Evolutionary conservation across 2,329 filamentous ascomycete genomes (phyloP).

Genomic region (Ophiostoma pallidulum): DNA sequence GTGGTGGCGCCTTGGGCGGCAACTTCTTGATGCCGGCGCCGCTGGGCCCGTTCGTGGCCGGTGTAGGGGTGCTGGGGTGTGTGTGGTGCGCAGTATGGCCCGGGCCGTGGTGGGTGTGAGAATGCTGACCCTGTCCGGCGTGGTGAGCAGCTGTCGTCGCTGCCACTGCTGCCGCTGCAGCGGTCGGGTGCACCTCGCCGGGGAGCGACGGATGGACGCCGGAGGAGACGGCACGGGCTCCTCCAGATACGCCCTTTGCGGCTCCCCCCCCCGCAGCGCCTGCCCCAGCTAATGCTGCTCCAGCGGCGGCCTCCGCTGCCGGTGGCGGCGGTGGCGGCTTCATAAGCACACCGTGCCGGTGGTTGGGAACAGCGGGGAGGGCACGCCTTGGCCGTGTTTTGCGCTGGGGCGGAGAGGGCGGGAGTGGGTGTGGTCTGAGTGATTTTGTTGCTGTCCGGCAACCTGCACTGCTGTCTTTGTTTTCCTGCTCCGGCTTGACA

Average conservation of each 20-base stretch:
- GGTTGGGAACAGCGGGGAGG: slow-evolving; percentile 46
- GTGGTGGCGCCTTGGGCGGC: slow-evolving; percentile 19
- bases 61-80: not conserved
- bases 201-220: too few species aligned
- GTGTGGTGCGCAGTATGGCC: not conserved
- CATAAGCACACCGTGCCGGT: slow-evolving; percentile 42
- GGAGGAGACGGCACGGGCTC: too few species aligned
- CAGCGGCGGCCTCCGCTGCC: slow-evolving; percentile 5
- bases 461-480: too few species aligned
- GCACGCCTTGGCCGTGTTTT: slow-evolving; percentile 32
- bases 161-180: not conserved
- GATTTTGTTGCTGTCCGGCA: not conserved
- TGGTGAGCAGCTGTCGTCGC: slow-evolving; percentile 4
- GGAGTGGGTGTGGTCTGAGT: not conserved
- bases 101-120: not conserved
- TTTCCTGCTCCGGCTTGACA: not conserved
- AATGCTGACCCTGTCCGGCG: not conserved
- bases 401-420: slow-evolving; percentile 9
- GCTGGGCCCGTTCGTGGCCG: not conserved
- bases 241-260: too few species aligned
- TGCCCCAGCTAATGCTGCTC: slow-evolving; percentile 4
- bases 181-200: not conserved
- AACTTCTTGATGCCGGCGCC: slow-evolving; percentile 15
- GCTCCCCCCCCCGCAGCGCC: too few species aligned
- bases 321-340: slow-evolving; percentile 13